Evolutionary conservation across 768 basidiomycete genomes (phyloP), one percentile per base, ranked within the genome.

Genomic region (Brasilioporus rufonigricans): DNA sequence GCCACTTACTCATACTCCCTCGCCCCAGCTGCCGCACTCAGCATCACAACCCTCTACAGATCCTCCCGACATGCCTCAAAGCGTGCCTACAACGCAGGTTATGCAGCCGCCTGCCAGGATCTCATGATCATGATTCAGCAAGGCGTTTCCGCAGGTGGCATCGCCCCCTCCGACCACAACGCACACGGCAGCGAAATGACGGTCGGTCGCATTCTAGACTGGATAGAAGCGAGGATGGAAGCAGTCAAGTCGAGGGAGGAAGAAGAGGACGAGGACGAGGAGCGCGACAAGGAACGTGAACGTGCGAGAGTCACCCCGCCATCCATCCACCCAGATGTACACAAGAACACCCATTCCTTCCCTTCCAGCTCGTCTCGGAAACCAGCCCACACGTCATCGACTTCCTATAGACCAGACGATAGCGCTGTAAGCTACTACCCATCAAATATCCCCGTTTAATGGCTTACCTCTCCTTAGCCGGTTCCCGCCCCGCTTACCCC

Each of bases 201-300:
- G 0, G 86, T 92, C 62, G 90, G 87, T 12, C 71, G 85, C 27
- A 84, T 93, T 48, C 82, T 92, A 85, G 89, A 92, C 62, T 92
- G 89, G 86, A 82, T 86, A 56, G 91, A 93, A 65, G 90, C 88
- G 0, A 75, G 91, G 53, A 70, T 91, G 40, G 90, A 92, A 23
- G 90, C 89, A 0, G 81, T 92, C 53, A 83, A 78, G 61, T 76
- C 83, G 2, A 77, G 84, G 41, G 86, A 89, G 50, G 90, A 92
- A 50, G 91, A 91, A 64, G 89, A 91, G 56, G 88, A 89, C 29
- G 89, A 91, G 65, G 89, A 90, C 53, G 87, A 89, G 57, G 87
- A 89, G 58, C 74, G 79, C 44, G 85, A 87, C 63, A 78, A 75
- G 61, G 83, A 80, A 54, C 69, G 65, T 48, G 80, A 80, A 58